Conservation (phyloP, 257 asterid genomes). For the Scutellaria baicalensis region DNA sequence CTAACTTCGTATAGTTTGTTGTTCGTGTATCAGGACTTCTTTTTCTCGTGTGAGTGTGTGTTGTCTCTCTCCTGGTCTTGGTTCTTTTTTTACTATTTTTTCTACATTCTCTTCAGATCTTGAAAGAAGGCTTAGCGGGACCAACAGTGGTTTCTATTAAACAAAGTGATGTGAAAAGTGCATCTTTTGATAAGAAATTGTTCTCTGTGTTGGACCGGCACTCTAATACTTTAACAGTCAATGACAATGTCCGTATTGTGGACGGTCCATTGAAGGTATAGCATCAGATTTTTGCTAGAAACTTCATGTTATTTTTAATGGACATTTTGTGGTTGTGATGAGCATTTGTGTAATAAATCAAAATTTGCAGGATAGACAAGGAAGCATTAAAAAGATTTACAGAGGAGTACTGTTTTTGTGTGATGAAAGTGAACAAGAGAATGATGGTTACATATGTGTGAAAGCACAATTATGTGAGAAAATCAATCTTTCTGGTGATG, state of each 20-base stretch:
- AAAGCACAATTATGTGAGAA: conserved; percentile 74
- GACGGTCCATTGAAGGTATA: conserved; percentile 85
- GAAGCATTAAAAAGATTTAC: conserved; percentile 72
- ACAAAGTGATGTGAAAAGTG: conserved; percentile 57
- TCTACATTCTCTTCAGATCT: conserved; percentile 35
- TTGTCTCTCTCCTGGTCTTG: neutral
- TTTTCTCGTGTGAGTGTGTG: neutral
- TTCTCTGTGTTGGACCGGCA: conserved; percentile 70
- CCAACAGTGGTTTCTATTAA: conserved; percentile 49
- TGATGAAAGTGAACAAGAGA: conserved; percentile 63
- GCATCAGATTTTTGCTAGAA: neutral
- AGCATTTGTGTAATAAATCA: conserved; percentile 6
- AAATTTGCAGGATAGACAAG: conserved; percentile 70
- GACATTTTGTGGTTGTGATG: conserved; percentile 8
- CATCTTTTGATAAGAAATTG: conserved; percentile 81
- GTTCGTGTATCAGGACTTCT: conserved; percentile 12
- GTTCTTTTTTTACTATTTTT: neutral
- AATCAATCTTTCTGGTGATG: conserved; percentile 39
- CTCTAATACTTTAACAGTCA: conserved; percentile 53
- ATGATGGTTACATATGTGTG: conserved; percentile 61
- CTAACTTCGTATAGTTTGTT: neutral
- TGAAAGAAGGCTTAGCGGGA: conserved; percentile 74
- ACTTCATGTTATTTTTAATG: conserved; percentile 2
- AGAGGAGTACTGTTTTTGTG: conserved; percentile 60
- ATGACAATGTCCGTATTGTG: conserved; percentile 60